Evolutionary conservation across 352 stramenopile genomes (phyloP).

Genomic region (Thraustochytrium striatum): DNA sequence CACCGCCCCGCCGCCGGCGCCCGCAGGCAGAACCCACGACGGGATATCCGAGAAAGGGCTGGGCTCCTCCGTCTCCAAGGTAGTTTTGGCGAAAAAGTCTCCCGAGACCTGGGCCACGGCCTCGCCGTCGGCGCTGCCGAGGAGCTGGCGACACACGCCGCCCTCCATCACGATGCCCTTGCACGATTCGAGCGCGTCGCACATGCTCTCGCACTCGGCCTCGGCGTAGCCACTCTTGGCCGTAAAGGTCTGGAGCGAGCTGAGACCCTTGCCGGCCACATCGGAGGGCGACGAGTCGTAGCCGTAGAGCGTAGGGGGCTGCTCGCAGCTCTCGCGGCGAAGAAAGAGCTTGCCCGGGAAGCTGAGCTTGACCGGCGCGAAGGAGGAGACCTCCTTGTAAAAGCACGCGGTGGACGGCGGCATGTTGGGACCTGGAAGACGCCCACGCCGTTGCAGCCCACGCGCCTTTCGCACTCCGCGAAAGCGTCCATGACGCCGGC

Average conservation of each 20-base stretch:
- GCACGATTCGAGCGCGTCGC: constrained; percentile 4
- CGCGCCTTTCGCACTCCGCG: not conserved
- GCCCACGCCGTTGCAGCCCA: not conserved
- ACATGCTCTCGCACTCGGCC: constrained; percentile 23
- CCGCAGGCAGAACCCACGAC: too few relatives aligned
- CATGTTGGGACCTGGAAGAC: not conserved
- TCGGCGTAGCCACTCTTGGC: not conserved
- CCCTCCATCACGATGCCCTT: not conserved
- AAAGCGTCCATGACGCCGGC: not conserved
- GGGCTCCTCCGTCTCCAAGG: too few relatives aligned
- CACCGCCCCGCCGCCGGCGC: too few relatives aligned
- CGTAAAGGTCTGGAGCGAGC: not conserved
- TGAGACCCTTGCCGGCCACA: too few relatives aligned
- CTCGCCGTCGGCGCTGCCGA: too few relatives aligned
- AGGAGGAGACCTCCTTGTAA: not conserved
- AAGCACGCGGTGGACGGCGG: not conserved
- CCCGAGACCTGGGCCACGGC: too few relatives aligned
- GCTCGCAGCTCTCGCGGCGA: not conserved
- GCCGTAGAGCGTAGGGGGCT: too few relatives aligned
- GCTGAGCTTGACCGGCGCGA: not conserved
- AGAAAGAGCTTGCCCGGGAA: not conserved
- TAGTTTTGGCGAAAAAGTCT: too few relatives aligned
- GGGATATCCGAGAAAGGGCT: too few relatives aligned
- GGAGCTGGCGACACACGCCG: too few relatives aligned
- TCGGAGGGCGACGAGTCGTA: too few relatives aligned